These are phyloP conservation scores for Neofusicoccum laricinum DNA, from an alignment of 2,329 filamentous ascomycete species.

Conservation along the genomic window DNA sequence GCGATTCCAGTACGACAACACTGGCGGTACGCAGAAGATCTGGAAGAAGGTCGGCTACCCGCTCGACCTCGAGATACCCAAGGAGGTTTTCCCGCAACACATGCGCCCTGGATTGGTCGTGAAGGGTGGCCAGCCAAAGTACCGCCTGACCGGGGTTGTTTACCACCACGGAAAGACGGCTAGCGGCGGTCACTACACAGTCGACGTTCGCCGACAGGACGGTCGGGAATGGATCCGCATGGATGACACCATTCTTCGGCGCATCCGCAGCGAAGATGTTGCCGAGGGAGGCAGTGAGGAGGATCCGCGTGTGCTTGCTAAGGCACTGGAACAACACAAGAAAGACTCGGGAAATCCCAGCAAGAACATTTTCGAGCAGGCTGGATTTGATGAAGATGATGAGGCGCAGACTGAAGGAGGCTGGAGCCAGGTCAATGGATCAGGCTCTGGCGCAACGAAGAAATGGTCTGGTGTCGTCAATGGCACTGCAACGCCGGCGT, in stretches of 20 bases:
- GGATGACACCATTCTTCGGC: slow-evolving; percentile 87
- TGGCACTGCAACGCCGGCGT: slow-evolving; percentile 54
- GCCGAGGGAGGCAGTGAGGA: slow-evolving; percentile 82
- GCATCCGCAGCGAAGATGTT: slow-evolving; percentile 83
- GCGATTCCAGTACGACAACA: slow-evolving; percentile 91
- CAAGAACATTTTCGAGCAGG: slow-evolving; percentile 72
- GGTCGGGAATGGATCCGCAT: slow-evolving; percentile 94
- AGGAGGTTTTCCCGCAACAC: slow-evolving; percentile 78
- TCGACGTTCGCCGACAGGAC: slow-evolving; percentile 93
- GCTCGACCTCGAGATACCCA: slow-evolving; percentile 87
- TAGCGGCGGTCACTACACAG: slow-evolving; percentile 93
- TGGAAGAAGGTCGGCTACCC: slow-evolving; percentile 98
- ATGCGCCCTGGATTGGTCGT: slow-evolving; percentile 64
- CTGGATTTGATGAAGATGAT: slow-evolving; percentile 56
- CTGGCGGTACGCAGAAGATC: slow-evolving; percentile 89
- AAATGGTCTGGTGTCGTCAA: slow-evolving; percentile 65
- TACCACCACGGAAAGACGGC: slow-evolving; percentile 98
- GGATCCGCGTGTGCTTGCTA: slow-evolving; percentile 65
- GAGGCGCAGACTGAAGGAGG: slow-evolving; percentile 63
- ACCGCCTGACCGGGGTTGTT: slow-evolving; percentile 83
- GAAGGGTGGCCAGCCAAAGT: slow-evolving; percentile 72
- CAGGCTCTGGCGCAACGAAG: slow-evolving; percentile 58
- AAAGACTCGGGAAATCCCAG: slow-evolving; percentile 47
- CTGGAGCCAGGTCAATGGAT: slow-evolving; percentile 84
- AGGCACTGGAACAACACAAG: slow-evolving; percentile 65